Evolutionary conservation across 495 filamentous ascomycete species (phyloP).

Genomic region (Aspergillus mulundensis): DNA sequence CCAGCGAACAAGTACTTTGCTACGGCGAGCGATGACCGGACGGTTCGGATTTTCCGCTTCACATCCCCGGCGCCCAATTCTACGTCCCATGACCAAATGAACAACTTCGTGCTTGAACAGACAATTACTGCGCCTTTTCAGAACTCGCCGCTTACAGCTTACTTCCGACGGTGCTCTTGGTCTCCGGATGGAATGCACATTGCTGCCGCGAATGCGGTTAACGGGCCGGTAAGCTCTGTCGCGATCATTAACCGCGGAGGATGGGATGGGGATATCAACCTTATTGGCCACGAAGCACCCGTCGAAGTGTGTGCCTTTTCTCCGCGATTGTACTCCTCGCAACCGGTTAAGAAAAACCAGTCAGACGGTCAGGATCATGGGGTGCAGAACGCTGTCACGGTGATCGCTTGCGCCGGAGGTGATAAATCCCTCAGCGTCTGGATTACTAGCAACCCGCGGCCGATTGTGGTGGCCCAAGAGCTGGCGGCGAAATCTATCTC

Average conservation of each 20-base stretch:
- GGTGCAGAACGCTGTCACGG: constrained; percentile 64
- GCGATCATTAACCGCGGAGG: constrained; percentile 88
- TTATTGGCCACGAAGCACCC: constrained; percentile 95
- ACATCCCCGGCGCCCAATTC: constrained; percentile 88
- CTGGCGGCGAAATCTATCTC: constrained; percentile 85
- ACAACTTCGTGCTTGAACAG: constrained; percentile 89
- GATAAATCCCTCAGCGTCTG: constrained; percentile 94
- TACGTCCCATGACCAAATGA: constrained; percentile 85
- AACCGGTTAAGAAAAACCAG: constrained; percentile 48
- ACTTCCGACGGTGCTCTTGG: constrained; percentile 96
- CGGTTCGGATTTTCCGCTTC: constrained; percentile 95
- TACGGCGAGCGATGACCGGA: constrained; percentile 92
- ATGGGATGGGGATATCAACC: constrained; percentile 96
- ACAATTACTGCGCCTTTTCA: constrained; percentile 81
- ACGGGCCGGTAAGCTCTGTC: constrained; percentile 94
- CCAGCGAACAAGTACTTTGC: constrained; percentile 99
- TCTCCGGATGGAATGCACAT: constrained; percentile 96
- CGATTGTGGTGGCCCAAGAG: constrained; percentile 83
- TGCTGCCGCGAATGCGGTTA: constrained; percentile 92
- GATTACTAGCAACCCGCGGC: constrained; percentile 91
- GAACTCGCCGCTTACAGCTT: constrained; percentile 88
- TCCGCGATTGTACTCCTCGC: constrained; percentile 78
- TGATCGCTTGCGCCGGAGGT: constrained; percentile 93
- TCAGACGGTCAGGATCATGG: constrained; percentile 34
- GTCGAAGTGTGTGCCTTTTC: constrained; percentile 98